Conservation (phyloP, 257 asterid genomes). For the Buddleja alternifolia region DNA sequence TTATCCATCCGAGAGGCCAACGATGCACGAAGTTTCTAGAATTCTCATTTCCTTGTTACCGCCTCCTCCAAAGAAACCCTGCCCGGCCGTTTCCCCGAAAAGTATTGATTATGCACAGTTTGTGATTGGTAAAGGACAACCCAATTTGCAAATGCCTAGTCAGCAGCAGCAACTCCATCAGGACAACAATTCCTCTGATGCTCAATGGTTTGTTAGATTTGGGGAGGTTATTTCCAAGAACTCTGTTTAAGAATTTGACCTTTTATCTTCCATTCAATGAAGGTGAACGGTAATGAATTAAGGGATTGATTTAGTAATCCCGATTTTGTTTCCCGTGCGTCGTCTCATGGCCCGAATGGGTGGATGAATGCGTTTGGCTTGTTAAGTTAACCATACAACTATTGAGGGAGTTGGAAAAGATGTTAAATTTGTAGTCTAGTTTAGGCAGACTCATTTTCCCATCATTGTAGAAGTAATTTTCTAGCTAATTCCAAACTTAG, state of each 20-base stretch:
- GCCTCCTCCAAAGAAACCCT: constrained; percentile 49
- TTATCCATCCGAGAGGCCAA: constrained; percentile 77
- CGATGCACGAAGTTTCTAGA: constrained; percentile 84
- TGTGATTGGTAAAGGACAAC: constrained; percentile 53
- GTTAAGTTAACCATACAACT: background rate
- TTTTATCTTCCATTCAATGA: background rate
- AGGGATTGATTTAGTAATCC: background rate
- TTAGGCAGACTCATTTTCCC: background rate
- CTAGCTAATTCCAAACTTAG: background rate
- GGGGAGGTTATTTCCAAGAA: constrained; percentile 85
- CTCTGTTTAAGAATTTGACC: constrained; percentile 45
- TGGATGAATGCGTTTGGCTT: background rate
- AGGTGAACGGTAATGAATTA: background rate
- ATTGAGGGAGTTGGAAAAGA: background rate
- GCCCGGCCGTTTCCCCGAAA: constrained; percentile 34
- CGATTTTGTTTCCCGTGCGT: background rate
- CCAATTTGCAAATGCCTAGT: constrained; percentile 26
- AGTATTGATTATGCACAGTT: constrained; percentile 56
- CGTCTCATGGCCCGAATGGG: background rate
- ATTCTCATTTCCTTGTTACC: constrained; percentile 75
- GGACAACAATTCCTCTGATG: constrained; percentile 66
- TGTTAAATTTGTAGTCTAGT: background rate
- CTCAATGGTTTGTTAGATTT: constrained; percentile 81
- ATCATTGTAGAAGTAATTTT: background rate
- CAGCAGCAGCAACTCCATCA: constrained; percentile 41